Evolutionary conservation across 441 rosid species (phyloP).

Genomic region (Populus hybrid): DNA sequence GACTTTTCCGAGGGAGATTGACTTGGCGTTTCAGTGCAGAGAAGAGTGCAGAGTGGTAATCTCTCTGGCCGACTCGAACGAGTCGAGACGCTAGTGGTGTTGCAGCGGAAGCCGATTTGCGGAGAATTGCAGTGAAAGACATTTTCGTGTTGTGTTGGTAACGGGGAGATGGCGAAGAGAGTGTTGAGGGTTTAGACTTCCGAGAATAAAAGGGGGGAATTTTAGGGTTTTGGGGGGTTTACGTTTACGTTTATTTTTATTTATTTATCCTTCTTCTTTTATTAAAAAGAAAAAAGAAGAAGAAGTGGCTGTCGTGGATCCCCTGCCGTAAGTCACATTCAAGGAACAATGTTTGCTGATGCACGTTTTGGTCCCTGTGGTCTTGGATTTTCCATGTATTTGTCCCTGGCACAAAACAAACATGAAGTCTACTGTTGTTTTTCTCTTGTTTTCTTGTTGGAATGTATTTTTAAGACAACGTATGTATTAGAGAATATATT

Average conservation of each 20-base stretch:
- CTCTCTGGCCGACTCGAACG: constrained; percentile 30
- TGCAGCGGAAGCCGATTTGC: constrained; percentile 49
- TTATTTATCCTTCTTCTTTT: too few species aligned
- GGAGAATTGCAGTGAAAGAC: constrained; percentile 51
- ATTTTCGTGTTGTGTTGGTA: constrained; percentile 22
- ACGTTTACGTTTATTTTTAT: too few species aligned
- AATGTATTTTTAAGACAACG: too few species aligned
- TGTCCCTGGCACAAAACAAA: too few species aligned
- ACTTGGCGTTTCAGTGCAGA: constrained; percentile 24
- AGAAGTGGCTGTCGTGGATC: too few species aligned
- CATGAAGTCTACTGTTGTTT: too few species aligned
- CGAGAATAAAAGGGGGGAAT: background rate
- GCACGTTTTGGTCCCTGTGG: background rate
- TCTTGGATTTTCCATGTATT: too few species aligned
- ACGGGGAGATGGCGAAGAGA: background rate
- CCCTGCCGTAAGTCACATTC: background rate
- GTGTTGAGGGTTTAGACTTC: background rate
- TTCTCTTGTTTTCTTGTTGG: too few species aligned
- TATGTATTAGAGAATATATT: too few species aligned
- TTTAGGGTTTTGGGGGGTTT: background rate
- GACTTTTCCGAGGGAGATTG: constrained; percentile 16
- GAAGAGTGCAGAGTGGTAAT: constrained; percentile 32
- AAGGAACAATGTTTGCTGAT: background rate
- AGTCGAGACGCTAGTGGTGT: constrained; percentile 40
- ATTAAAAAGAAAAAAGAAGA: too few species aligned